Base-by-base conservation (phyloP, 1,284 basidiomycete species). In the Serendipita sp. region DNA sequence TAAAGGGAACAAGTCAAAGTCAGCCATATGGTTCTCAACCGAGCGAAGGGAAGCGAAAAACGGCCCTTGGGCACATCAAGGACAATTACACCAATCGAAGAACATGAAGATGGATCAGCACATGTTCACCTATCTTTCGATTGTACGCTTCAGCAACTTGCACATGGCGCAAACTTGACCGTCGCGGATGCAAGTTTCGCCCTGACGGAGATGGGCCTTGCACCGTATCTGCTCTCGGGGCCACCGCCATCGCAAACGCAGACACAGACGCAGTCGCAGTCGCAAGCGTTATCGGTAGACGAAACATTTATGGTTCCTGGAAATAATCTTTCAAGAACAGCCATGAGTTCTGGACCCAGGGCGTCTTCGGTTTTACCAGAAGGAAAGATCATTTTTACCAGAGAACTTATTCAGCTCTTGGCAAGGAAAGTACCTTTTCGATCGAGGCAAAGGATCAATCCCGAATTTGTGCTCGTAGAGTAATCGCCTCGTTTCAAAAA, bases 141-240 rank as follows among this genome's bases (percentile, higher is more conserved):
- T n/a, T 58, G 53, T n/a, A 58, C 53, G 53, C 53, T 58, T 22
- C 26, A 58, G 34, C 53, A 58, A n/a, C 22, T 58, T n/a, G 53
- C 53, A 35, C 15, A 29, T 22, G 53, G 53, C 32, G 53, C 53
- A 58, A n/a, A 58, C 32, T 32, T 58, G 22, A 58, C 66, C 43
- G 63, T 49, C 42, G 44, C 44, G 15, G 42, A n/a, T n/a, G 43
- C 47, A 5, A 63, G 50, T 61, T 65, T 35, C 61, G 61, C 61
- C 44, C 30, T 34, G 60, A 45, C 55, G 53, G 8, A 65, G 30
- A 38, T 64, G 63, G 58, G 45, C 26, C 15, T 45, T 5, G 45
- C n/a, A 29, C 45, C 45, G 17, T 49, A 49, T 49, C n/a, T 49
- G 8, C 45, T 49, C 45, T n/a, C 45, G 5, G n/a, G 8, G n/a